Evolutionary conservation across 768 basidiomycete genomes (phyloP).

Genomic region (Lentinula lateritia): DNA sequence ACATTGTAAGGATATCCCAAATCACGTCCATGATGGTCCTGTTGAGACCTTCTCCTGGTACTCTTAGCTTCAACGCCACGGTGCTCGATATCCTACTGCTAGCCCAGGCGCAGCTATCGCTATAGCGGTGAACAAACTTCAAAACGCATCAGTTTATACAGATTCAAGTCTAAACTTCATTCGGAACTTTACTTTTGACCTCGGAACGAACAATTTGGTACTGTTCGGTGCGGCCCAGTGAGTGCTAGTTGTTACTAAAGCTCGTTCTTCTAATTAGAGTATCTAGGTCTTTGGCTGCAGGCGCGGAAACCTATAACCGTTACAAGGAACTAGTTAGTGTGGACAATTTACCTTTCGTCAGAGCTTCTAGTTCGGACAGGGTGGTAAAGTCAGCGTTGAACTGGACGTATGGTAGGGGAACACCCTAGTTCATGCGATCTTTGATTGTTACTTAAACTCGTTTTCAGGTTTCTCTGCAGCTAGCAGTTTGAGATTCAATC

Average conservation of each 20-base stretch:
- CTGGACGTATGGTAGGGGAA: slow-evolving; percentile 55
- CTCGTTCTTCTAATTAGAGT: not conserved
- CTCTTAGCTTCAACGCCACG: slow-evolving; percentile 71
- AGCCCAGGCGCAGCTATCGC: slow-evolving; percentile 38
- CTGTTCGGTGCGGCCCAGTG: slow-evolving; percentile 64
- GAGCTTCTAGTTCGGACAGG: slow-evolving; percentile 45
- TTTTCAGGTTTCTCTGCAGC: slow-evolving; percentile 54
- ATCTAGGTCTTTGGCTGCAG: slow-evolving; percentile 42
- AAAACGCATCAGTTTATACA: slow-evolving; percentile 36
- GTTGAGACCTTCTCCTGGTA: not conserved
- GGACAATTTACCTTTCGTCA: slow-evolving; percentile 40
- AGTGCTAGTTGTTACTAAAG: slow-evolving; percentile 14
- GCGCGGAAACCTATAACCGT: slow-evolving; percentile 32
- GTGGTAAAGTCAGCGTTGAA: slow-evolving; percentile 65
- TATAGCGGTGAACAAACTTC: slow-evolving; percentile 47
- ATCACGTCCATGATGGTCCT: no score
- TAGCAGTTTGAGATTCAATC: slow-evolving; percentile 37
- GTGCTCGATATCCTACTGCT: slow-evolving; percentile 68
- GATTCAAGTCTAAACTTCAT: slow-evolving; percentile 54
- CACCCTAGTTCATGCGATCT: not conserved
- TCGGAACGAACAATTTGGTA: slow-evolving; percentile 57
- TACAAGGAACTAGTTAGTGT: slow-evolving; percentile 32
- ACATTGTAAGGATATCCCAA: slow-evolving; percentile 42
- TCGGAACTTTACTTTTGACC: slow-evolving; percentile 47
- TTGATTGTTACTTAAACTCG: not conserved